phyloP scores from a whole-genome alignment of 2,329 filamentous ascomycete genomes.

The Xylariaceae sp. region DNA sequence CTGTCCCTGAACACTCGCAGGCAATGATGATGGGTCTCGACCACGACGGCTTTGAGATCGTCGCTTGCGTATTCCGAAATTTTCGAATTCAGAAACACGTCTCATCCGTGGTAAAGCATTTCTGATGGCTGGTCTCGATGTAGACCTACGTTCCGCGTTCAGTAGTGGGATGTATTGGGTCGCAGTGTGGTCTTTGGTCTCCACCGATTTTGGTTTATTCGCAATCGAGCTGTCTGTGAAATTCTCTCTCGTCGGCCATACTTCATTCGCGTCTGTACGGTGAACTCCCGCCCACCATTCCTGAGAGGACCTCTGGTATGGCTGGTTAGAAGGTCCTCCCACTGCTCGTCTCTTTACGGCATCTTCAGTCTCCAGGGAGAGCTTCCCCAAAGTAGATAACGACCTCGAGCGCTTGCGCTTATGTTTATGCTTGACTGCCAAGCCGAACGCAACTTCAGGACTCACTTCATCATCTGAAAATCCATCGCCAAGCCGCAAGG shows the following conservation, averaged over 20 bases:
- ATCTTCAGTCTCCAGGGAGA: slow-evolving; percentile 21
- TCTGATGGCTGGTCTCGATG: neutral
- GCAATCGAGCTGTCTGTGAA: slow-evolving; percentile 24
- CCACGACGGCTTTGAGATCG: neutral
- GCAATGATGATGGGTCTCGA: neutral
- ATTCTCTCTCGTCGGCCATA: slow-evolving; percentile 31
- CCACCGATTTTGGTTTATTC: neutral
- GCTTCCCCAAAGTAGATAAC: slow-evolving; percentile 23
- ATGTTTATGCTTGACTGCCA: slow-evolving; percentile 25
- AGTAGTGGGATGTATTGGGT: slow-evolving; percentile 3
- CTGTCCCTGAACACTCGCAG: neutral
- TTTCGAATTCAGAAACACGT: slow-evolving; percentile 24
- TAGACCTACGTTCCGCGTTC: neutral
- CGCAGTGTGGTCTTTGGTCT: neutral
- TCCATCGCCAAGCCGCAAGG: slow-evolving; percentile 30
- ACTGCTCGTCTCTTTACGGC: neutral
- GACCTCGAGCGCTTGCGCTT: slow-evolving; percentile 25
- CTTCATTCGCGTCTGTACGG: slow-evolving; percentile 19
- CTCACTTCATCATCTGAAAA: slow-evolving; percentile 31
- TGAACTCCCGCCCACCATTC: slow-evolving; percentile 7
- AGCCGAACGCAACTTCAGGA: slow-evolving; percentile 22
- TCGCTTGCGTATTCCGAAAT: slow-evolving; percentile 20
- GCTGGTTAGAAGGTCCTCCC: neutral
- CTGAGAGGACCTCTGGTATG: neutral
- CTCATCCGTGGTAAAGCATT: slow-evolving; percentile 14